Evolutionary conservation across 352 stramenopile species (phyloP), one percentile per base, ranked within the genome.

Genomic region (Pilasporangium apinafurcum): DNA sequence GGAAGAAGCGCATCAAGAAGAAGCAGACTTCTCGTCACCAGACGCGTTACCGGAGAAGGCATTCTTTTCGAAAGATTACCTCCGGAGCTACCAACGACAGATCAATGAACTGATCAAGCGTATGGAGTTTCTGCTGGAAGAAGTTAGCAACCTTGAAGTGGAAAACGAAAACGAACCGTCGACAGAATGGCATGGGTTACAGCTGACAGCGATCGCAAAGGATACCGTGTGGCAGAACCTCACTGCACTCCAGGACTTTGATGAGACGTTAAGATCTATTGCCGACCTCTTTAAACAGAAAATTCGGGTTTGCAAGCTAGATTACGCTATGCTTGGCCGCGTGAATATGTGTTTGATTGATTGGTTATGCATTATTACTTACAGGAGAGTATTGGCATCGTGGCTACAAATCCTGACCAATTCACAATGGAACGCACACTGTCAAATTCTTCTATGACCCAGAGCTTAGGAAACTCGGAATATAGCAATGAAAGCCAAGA

Each of bases 201-300:
- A 71, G 14, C 52, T 85, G 37, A 51, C 61, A 12, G 37, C 49
- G 18, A 53, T 85, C 10, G 62, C 64, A 28, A 47, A 64, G 18
- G 55, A 85, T 26, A 81, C 62, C 0, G 59, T 86, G 9, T 89
- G 77, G 73, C 73, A 77, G 24, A 84, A 84, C 38, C 51, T 89
- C 13, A 59, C 53, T 33, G 65, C 68, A 27, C 56, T 89, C 1
- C 53, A 77, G n/a, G 71, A 89, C 54, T 86, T 68, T 44, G 51
- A 56, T 28, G 18, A 45, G 24, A 39, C 70, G 16, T 41, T 86
- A 40, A 53, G 62, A 6, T 54, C 62, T 9, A 66, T 65, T 13
- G 44, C 68, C 13, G 47, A 55, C 25, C 37, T 71, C 24, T 81
- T 86, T 30, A 62, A 69, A 50, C 66, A 84, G 25, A 82, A 85